Evolutionary conservation across 352 stramenopile species (phyloP).

Genomic region (Phytophthora agathidicida): DNA sequence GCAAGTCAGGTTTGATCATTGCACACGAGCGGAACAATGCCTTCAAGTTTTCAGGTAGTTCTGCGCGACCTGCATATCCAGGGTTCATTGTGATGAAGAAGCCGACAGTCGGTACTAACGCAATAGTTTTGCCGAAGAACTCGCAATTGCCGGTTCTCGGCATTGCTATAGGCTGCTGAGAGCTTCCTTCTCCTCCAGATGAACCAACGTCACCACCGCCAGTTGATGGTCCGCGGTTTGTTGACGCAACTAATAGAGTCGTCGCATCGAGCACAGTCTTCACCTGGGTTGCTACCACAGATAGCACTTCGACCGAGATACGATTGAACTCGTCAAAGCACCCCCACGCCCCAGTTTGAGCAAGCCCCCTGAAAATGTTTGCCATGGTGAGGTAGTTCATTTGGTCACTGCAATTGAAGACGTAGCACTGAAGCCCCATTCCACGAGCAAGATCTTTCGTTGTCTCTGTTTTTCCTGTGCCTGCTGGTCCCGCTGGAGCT

Average conservation of each 20-base stretch:
- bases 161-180: conserved; percentile 42
- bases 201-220: conserved; percentile 7
- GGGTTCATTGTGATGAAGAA: conserved; percentile 97
- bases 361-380: conserved; percentile 95
- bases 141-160: conserved; percentile 72
- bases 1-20: conserved; percentile 92
- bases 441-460: conserved; percentile 82
- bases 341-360: conserved; percentile 95
- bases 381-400: conserved; percentile 97
- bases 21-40: conserved; percentile 92
- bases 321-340: conserved; percentile 98
- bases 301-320: conserved; percentile 96
- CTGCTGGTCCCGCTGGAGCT: conserved; percentile 77
- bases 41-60: conserved; percentile 94
- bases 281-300: conserved; percentile 96
- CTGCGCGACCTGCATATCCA: conserved; percentile 90
- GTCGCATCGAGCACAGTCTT: conserved; percentile 96
- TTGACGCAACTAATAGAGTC: conserved; percentile 26
- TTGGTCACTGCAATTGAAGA: conserved; percentile 90
- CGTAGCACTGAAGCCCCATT: conserved; percentile 84
- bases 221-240: conserved; percentile 15
- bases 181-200: conserved; percentile 21
- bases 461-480: conserved; percentile 89
- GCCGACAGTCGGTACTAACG: conserved; percentile 81
- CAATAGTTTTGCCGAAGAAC: conserved; percentile 91